phyloP scores from a whole-genome alignment of 179 eudicot genomes.

The Beta macrorhiza region DNA sequence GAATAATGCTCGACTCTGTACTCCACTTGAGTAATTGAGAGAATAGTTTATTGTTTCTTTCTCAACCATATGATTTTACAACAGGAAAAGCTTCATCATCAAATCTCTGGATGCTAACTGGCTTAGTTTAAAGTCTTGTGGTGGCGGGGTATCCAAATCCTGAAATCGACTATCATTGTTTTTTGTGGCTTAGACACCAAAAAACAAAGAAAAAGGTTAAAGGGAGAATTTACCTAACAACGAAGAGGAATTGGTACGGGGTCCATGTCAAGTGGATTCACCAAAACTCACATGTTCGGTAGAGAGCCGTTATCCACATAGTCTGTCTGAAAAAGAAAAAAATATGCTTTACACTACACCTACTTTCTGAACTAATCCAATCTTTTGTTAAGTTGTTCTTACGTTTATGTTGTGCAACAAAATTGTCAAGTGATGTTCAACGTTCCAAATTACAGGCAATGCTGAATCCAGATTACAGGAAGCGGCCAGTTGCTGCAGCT shows the following conservation, averaged over 20 bases:
- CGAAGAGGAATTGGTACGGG: no score
- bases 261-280: no score
- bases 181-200: no score
- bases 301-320: no score
- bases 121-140: no score
- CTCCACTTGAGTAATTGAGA: not conserved
- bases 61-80: not conserved
- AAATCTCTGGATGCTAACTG: not conserved
- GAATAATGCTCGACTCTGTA: not conserved
- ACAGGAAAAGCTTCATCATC: not conserved
- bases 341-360: not conserved
- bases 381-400: not conserved
- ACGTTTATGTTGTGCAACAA: not conserved
- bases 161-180: no score
- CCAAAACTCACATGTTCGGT: no score
- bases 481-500: conserved; percentile 86
- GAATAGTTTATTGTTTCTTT: not conserved
- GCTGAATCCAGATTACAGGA: conserved; percentile 81
- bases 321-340: no score
- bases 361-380: not conserved
- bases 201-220: no score
- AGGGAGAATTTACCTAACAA: no score
- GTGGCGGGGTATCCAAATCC: no score
- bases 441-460: conserved; percentile 55
- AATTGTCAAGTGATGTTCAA: not conserved